phyloP scores from a whole-genome alignment of 148 eudicot species.

The Amaranthus cruentus region DNA sequence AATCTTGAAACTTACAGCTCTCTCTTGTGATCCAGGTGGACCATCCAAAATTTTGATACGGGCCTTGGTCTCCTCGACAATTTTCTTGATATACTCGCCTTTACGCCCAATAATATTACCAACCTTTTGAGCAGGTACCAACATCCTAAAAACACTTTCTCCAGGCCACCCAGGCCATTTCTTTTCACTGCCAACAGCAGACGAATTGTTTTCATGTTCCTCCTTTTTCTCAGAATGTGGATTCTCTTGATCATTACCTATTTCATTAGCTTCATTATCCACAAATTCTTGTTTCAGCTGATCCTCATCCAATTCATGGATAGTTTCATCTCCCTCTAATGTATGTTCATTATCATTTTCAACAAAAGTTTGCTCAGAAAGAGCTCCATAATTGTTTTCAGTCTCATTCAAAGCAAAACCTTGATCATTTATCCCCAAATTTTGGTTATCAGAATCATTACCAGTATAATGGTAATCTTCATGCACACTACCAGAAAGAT shows the following conservation, averaged over 20 bases:
- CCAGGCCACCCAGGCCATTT: constrained; percentile 99
- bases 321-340: constrained; percentile 21
- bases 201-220: constrained; percentile 36
- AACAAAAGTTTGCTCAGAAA: constrained; percentile 20
- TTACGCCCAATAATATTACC: constrained; percentile 97
- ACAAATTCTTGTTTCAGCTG: constrained; percentile 27
- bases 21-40: constrained; percentile 82
- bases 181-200: constrained; percentile 39
- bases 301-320: constrained; percentile 23
- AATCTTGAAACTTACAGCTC: constrained; percentile 68
- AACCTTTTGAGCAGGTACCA: constrained; percentile 83
- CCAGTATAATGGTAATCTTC: constrained; percentile 22
- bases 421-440: constrained; percentile 25
- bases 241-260: constrained; percentile 27
- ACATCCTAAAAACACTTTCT: constrained; percentile 82
- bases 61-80: constrained; percentile 87
- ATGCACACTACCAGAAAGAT: constrained; percentile 17
- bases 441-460: constrained; percentile 24
- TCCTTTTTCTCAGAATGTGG: constrained; percentile 34
- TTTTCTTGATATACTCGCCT: constrained; percentile 92
- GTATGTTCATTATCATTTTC: constrained; percentile 29
- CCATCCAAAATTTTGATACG: constrained; percentile 95
- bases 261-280: constrained; percentile 31
- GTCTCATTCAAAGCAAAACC: constrained; percentile 21
- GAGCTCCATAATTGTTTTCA: constrained; percentile 19